Conservation (phyloP, 768 basidiomycete genomes). For the Guyanaporus albipodus region DNA sequence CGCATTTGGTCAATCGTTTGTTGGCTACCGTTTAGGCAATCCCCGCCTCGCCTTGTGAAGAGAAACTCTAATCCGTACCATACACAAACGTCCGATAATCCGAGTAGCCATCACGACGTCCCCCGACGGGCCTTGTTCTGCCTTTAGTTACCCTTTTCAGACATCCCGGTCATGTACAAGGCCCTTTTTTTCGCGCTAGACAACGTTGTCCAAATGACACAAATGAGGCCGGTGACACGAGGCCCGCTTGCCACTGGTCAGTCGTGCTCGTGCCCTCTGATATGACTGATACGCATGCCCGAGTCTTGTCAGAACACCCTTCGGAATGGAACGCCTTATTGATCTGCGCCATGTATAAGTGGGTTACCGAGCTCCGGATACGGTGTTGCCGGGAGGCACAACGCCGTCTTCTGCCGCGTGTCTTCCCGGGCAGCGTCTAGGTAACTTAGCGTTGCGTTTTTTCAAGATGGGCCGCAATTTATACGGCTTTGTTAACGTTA, state of each 20-base stretch:
- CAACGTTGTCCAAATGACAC: constrained; percentile 20
- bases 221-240: constrained; percentile 14
- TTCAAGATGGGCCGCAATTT: too few species aligned
- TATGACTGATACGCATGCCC: constrained; percentile 21
- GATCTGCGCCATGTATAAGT: constrained; percentile 8
- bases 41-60: constrained; percentile 10
- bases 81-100: constrained; percentile 10
- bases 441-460: too few species aligned
- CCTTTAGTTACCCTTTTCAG: constrained; percentile 17
- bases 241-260: constrained; percentile 11
- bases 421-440: neutral
- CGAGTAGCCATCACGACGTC: constrained; percentile 30
- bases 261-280: neutral
- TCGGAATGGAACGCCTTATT: constrained; percentile 23
- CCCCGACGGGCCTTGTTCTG: constrained; percentile 27
- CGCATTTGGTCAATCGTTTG: constrained; percentile 35
- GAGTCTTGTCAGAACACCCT: constrained; percentile 20
- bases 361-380: constrained; percentile 10
- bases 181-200: constrained; percentile 5
- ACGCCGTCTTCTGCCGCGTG: constrained; percentile 4
- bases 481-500: constrained; percentile 6
- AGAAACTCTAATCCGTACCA: constrained; percentile 19
- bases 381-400: neutral
- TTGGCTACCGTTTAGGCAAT: constrained; percentile 30
- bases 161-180: neutral